Percentiles rank a stretch among this genome's conserved stretches.
These are phyloP conservation scores for Teratosphaeria zuluensis DNA, from an alignment of 2,329 filamentous ascomycete genomes.

Conservation along the genomic window DNA sequence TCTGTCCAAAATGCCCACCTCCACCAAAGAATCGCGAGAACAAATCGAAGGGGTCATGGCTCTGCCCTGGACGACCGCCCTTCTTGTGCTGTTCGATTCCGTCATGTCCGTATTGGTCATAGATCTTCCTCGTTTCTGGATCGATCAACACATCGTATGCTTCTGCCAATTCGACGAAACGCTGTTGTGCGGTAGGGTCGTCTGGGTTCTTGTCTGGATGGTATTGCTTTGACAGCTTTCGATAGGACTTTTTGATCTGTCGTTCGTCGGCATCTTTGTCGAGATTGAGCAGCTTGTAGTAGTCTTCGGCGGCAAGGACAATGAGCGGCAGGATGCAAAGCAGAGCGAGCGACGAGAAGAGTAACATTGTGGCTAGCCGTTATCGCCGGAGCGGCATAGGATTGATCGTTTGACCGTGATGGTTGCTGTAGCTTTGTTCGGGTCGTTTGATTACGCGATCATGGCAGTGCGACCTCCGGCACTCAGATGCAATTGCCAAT, in stretches of 20 bases:
- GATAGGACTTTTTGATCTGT: conserved; percentile 89
- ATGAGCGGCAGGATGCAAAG: conserved; percentile 34
- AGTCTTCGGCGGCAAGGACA: conserved; percentile 52
- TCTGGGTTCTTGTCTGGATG: conserved; percentile 97
- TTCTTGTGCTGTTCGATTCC: conserved; percentile 75
- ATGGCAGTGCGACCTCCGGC: background rate
- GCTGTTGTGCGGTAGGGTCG: conserved; percentile 70
- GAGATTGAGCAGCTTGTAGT: conserved; percentile 78
- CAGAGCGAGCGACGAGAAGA: conserved; percentile 34
- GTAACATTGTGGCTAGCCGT: conserved; percentile 26
- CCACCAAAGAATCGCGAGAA: conserved; percentile 94
- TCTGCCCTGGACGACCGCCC: conserved; percentile 49
- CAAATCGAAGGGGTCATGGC: conserved; percentile 85
- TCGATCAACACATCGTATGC: conserved; percentile 89
- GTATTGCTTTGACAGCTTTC: conserved; percentile 84
- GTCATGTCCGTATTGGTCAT: conserved; percentile 90
- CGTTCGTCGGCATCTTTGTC: conserved; percentile 69
- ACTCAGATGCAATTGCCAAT: background rate
- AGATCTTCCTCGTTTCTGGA: conserved; percentile 70
- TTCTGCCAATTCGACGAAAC: conserved; percentile 88
- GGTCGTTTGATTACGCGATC: background rate
- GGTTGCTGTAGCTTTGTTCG: background rate
- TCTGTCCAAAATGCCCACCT: conserved; percentile 63
- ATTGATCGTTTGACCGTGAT: background rate
- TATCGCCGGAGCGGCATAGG: conserved; percentile 1